Evolutionary conservation across 257 asterid species (phyloP).

Genomic region (Mitragyna speciosa): DNA sequence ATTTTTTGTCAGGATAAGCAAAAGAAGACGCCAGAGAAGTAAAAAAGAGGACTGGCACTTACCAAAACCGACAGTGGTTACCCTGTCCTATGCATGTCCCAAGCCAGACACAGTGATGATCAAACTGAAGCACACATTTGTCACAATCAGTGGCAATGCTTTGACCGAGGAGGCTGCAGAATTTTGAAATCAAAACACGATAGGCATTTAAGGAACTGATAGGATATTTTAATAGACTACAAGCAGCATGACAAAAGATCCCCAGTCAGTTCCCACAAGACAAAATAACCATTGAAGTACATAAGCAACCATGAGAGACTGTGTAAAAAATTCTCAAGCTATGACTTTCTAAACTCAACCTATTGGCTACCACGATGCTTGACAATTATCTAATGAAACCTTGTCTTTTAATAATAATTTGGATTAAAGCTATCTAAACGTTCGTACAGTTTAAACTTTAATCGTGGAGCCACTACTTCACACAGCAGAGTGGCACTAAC

Average conservation of each 20-base stretch:
- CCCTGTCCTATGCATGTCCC: slow-evolving; percentile 93
- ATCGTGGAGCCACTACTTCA: background rate
- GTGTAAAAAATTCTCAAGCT: background rate
- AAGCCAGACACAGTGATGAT: slow-evolving; percentile 99
- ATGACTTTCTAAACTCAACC: background rate
- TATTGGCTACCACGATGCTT: background rate
- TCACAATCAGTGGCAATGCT: slow-evolving; percentile 97
- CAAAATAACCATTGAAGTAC: background rate
- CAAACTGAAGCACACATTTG: slow-evolving; percentile 96
- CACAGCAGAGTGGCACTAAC: background rate
- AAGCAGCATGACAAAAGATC: background rate
- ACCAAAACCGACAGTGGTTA: slow-evolving; percentile 94
- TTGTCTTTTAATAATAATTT: background rate
- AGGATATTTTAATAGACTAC: slow-evolving; percentile 1
- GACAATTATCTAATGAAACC: background rate
- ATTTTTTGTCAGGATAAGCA: background rate
- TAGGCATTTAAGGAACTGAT: slow-evolving; percentile 16
- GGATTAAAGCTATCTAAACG: background rate
- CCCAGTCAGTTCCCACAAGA: background rate
- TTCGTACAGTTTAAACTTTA: too few species aligned
- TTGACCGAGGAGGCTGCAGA: slow-evolving; percentile 94
- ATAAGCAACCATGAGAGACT: background rate
- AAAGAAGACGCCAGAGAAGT: slow-evolving; percentile 8
- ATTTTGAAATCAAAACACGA: slow-evolving; percentile 19
- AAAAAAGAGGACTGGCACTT: slow-evolving; percentile 28